Conservation (phyloP, 345 rosid species). For the Noccaea caerulescens region DNA sequence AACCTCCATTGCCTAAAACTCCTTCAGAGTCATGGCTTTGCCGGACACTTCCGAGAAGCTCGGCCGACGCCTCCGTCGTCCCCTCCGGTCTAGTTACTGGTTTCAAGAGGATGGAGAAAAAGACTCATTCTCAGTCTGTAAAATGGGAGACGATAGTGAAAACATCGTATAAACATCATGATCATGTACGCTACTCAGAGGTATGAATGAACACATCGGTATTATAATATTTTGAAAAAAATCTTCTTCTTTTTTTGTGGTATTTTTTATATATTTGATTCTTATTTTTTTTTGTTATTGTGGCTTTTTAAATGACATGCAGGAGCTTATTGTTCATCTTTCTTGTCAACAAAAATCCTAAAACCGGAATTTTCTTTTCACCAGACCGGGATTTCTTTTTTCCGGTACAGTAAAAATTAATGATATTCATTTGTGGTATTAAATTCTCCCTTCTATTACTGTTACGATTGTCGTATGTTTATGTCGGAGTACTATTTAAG, state of each 20-base stretch:
- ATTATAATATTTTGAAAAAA: neutral
- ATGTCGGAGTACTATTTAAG: neutral
- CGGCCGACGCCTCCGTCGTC: constrained; percentile 41
- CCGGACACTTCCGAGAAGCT: constrained; percentile 63
- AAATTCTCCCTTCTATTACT: neutral
- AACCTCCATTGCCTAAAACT: constrained; percentile 72
- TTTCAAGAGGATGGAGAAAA: constrained; percentile 44
- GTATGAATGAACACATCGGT: constrained; percentile 39
- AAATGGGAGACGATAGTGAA: constrained; percentile 97
- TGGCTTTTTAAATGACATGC: neutral
- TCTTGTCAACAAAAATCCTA: constrained; percentile 32
- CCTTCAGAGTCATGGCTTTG: constrained; percentile 97
- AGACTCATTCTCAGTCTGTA: constrained; percentile 38
- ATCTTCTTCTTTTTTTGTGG: neutral
- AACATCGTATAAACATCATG: constrained; percentile 68
- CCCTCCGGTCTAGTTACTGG: constrained; percentile 36
- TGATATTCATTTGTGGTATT: neutral
- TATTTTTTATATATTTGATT: neutral
- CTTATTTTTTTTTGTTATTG: neutral
- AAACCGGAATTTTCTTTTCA: constrained; percentile 27
- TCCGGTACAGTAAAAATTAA: constrained; percentile 19
- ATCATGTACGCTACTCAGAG: constrained; percentile 80
- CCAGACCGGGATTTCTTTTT: neutral
- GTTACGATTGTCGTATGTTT: constrained; percentile 17
- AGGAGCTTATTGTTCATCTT: constrained; percentile 35